phyloP scores from a whole-genome alignment of 441 rosid genomes.

The Dalechampia spathulata region DNA sequence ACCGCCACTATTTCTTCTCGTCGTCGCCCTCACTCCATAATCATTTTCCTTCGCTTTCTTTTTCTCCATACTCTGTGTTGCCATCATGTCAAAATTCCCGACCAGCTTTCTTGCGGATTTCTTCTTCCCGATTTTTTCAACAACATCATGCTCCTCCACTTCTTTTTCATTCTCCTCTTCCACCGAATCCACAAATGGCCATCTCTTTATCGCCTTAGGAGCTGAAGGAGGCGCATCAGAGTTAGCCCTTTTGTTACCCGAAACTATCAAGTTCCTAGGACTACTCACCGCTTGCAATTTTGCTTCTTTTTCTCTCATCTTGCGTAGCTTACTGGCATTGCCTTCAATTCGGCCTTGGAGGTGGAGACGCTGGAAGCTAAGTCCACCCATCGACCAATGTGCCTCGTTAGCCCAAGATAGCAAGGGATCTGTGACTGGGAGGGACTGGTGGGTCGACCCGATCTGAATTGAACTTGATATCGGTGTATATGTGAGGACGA shows the following conservation, averaged over 20 bases:
- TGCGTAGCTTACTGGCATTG: slow-evolving; percentile 43
- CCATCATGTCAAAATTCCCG: slow-evolving; percentile 72
- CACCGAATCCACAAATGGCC: slow-evolving; percentile 35
- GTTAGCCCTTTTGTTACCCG: slow-evolving; percentile 7
- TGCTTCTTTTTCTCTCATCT: slow-evolving; percentile 32
- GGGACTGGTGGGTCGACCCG: slow-evolving; percentile 68
- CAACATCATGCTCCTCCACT: slow-evolving; percentile 10
- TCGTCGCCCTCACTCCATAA: too few species aligned
- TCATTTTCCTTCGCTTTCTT: too few species aligned
- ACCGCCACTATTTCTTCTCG: slow-evolving; percentile 5
- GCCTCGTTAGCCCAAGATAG: slow-evolving; percentile 90
- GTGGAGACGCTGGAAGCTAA: slow-evolving; percentile 71
- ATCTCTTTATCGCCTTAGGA: slow-evolving; percentile 44
- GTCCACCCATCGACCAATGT: slow-evolving; percentile 99
- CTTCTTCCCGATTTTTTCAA: slow-evolving; percentile 16
- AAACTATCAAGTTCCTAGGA: neutral
- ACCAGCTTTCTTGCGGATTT: slow-evolving; percentile 47
- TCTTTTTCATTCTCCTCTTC: slow-evolving; percentile 33
- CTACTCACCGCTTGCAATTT: slow-evolving; percentile 1
- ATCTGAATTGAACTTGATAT: slow-evolving; percentile 30
- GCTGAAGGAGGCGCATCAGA: slow-evolving; percentile 58
- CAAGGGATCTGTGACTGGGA: slow-evolving; percentile 63
- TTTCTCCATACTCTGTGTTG: too few species aligned
- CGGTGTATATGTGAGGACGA: slow-evolving; percentile 67
- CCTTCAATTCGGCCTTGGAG: slow-evolving; percentile 91